A percentile compares a stretch with the other conserved stretches of the same genome.
Conservation (phyloP, 768 basidiomycete genomes). For the Leccinum ochraceum region DNA sequence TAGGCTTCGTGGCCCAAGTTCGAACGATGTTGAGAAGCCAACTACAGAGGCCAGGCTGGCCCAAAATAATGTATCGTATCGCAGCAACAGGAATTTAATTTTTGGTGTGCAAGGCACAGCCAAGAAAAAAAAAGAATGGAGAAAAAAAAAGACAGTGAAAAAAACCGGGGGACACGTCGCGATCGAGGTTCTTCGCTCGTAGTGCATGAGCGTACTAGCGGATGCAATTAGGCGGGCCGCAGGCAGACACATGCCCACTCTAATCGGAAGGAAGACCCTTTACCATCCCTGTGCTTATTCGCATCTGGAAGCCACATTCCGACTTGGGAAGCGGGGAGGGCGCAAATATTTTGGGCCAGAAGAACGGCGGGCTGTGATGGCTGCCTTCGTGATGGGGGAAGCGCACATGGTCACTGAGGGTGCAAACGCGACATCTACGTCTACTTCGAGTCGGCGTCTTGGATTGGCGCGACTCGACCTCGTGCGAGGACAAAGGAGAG, state of each 20-base stretch:
- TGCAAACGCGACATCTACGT: neutral
- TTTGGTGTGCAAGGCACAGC: constrained; percentile 23
- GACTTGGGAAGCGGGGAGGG: constrained; percentile 17
- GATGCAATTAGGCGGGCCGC: constrained; percentile 30
- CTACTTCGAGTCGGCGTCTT: constrained; percentile 19
- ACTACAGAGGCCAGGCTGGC: constrained; percentile 5
- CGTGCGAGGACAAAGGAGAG: constrained; percentile 15
- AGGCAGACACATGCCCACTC: constrained; percentile 30
- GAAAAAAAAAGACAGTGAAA: neutral
- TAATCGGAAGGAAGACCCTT: constrained; percentile 25
- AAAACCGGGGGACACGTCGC: constrained; percentile 8
- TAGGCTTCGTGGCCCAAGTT: constrained; percentile 5
- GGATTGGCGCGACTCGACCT: constrained; percentile 24
- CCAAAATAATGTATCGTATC: constrained; percentile 6
- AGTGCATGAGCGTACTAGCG: constrained; percentile 21
- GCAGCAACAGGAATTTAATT: constrained; percentile 7
- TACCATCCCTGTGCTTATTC: constrained; percentile 20
- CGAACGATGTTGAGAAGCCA: constrained; percentile 1
- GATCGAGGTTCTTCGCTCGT: constrained; percentile 19
- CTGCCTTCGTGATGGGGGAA: constrained; percentile 20
- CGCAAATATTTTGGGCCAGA: constrained; percentile 10
- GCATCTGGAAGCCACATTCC: constrained; percentile 20
- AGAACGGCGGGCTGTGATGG: constrained; percentile 20
- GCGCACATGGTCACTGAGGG: neutral
- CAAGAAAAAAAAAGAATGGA: neutral